Evolutionary conservation across 208 protist species (phyloP), one percentile per base, ranked within the genome.

Genomic region (Plasmodiophora brassicae): DNA sequence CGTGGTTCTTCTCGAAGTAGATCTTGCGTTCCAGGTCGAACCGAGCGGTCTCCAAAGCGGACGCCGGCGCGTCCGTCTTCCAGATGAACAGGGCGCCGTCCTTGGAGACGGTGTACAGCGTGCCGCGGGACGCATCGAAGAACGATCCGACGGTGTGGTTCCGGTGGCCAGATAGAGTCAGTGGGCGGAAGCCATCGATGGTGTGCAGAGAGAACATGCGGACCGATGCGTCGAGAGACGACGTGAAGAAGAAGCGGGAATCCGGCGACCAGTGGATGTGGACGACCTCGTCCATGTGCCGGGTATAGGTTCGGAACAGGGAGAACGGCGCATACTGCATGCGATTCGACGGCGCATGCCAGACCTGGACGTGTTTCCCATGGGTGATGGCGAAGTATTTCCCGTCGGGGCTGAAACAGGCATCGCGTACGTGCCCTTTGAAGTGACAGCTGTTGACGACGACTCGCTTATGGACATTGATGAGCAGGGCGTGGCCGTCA

Each of bases 371-470:
- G 39, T 91, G 90, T 43, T 91, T 89, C 1, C 72, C 88, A 65
- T 89, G 71, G 1, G 89, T 84, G 5, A 87, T 85, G 14, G 90
- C 88, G 35, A 89, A n/a, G 87, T 92, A 94, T 45, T 85, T 45
- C 14, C 93, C 93, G 50, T 93, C 86, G 25, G 93, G 93, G 72
- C 84, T 91, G 88, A 95, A 95, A 8, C 89, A 72, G 38, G 92
- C 1, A 39, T 53, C 84, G 36, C 50, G 25, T 25, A 95, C 90
- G 0, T 5, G 35, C 0, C 43, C 85, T 85, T 93, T 93, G 88
- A 95, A 94, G 88, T 93, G 93, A 87, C 94, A 93, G 86, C 92
- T 86, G 32, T 93, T 89, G 14, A 95, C 53, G 25, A 94, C 88
- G 5, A 90, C 88, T 39, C 87, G 43, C n/a, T 89, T 84, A 14